A percentile compares a stretch with the other conserved stretches of the same genome.
phyloP scores from a whole-genome alignment of 2,329 filamentous ascomycete species.

The Bipolaris oryzae region DNA sequence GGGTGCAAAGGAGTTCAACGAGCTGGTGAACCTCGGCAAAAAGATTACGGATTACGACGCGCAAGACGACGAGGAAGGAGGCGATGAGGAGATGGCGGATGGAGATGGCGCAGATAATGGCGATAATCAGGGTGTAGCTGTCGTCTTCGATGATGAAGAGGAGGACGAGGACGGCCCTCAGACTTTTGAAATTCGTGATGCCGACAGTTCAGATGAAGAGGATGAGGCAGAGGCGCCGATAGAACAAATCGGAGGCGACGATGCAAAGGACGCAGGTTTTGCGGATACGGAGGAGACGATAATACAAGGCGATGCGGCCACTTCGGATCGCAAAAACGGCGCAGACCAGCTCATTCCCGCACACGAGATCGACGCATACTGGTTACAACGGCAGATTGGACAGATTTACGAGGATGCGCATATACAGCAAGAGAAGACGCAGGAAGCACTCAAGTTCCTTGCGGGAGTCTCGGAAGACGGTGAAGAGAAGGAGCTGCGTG shows the following conservation, averaged over 20 bases:
- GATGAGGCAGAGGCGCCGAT: slow-evolving; percentile 69
- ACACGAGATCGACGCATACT: slow-evolving; percentile 95
- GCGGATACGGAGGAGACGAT: slow-evolving; percentile 77
- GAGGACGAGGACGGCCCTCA: slow-evolving; percentile 75
- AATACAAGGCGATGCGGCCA: slow-evolving; percentile 70
- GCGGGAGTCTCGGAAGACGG: slow-evolving; percentile 77
- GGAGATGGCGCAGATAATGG: slow-evolving; percentile 73
- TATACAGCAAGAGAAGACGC: slow-evolving; percentile 90
- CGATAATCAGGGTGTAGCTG: slow-evolving; percentile 93
- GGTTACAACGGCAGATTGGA: slow-evolving; percentile 93
- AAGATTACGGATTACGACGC: slow-evolving; percentile 99
- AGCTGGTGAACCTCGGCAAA: slow-evolving; percentile 93
- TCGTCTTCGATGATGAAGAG: slow-evolving; percentile 93
- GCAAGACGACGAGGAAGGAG: slow-evolving; percentile 87
- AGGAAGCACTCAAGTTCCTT: slow-evolving; percentile 80
- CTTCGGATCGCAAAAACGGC: slow-evolving; percentile 51
- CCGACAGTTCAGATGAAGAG: slow-evolving; percentile 78
- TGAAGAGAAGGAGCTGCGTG: slow-evolving; percentile 82
- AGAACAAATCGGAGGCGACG: slow-evolving; percentile 61
- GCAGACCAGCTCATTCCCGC: slow-evolving; percentile 69
- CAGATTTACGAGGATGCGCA: slow-evolving; percentile 88
- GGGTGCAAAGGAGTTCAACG: slow-evolving; percentile 91
- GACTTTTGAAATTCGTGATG: slow-evolving; percentile 84
- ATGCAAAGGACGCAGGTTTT: slow-evolving; percentile 58
- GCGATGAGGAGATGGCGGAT: slow-evolving; percentile 68